Evolutionary conservation across 106 monocot species (phyloP), one percentile per base, ranked within the genome.

Genomic region (Iris macrosiphon): DNA sequence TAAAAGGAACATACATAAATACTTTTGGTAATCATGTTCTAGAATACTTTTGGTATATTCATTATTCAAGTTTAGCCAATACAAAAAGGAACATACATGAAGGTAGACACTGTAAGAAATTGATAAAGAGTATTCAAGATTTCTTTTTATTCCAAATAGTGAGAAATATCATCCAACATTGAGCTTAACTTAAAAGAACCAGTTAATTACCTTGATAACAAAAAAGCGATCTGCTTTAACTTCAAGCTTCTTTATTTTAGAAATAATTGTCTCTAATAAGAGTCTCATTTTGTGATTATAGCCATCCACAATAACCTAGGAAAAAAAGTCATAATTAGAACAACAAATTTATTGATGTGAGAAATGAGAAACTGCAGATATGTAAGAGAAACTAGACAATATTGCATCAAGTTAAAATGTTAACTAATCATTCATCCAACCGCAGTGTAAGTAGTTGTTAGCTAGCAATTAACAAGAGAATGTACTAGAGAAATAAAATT

Each of bases 211-310:
- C 94, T 94, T 94, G 38, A 94, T 85, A 16, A 89, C 88, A 59
- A 66, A 70, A 75, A 94, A 94, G 0, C 94, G 71, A 55, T 94
- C 94, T 27, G 42, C 46, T 39, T 71, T 84, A 43, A 94, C 81
- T 62, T 89, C 94, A 65, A 94, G 85, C 14, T 82, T 62, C 33
- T 58, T 51, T 30, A 94, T 79, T 60, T 74, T 94, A 45, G 37
- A 45, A 62, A 85, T 70, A 46, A 94, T 73, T 60, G 65, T 83
- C 43, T 89, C 94, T 65, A 94, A 45, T 23, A 94, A 59, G 21
- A 79, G 70, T 46, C 73, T 72, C 88, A 94, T 76, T 70, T 94
- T 94, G 75, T 94, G 70, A 73, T 82, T 94, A 68, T 94, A 94
- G 15, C 94, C 94, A 62, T 50, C 23, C 16, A 84, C 61, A 49